A percentile compares a stretch with the other conserved stretches of the same genome.
These are phyloP conservation scores for Syncephalastrum monosporum DNA, from an alignment of 371 early-diverging fungal genomes.

Conservation along the genomic window DNA sequence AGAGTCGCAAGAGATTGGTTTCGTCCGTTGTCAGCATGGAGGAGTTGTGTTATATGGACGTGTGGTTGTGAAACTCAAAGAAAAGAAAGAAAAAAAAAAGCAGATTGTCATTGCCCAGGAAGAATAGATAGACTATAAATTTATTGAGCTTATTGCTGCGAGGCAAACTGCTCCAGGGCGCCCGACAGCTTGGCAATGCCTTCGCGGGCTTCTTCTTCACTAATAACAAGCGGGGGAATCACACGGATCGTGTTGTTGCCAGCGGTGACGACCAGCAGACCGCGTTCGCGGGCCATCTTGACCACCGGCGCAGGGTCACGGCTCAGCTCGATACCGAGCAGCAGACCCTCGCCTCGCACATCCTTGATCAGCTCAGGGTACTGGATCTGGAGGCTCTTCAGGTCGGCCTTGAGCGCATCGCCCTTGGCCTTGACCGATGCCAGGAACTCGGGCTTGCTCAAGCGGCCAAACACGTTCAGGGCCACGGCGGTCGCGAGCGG, in stretches of 20 bases:
- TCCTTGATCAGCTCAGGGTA: constrained; percentile 64
- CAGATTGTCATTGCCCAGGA: neutral
- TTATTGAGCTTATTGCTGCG: neutral
- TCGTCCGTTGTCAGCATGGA: constrained; percentile 20
- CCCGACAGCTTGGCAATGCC: constrained; percentile 66
- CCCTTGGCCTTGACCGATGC: constrained; percentile 64
- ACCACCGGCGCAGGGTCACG: constrained; percentile 70
- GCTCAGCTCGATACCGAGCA: constrained; percentile 76
- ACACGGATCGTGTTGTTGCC: constrained; percentile 87
- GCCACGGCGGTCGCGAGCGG: constrained; percentile 84
- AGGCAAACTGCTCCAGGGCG: constrained; percentile 54
- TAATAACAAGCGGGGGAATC: constrained; percentile 82
- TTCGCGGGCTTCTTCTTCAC: constrained; percentile 64
- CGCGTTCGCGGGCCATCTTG: constrained; percentile 75
- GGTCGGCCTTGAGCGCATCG: constrained; percentile 48
- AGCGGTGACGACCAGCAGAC: constrained; percentile 87
- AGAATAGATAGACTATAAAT: neutral
- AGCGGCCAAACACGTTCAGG: constrained; percentile 66
- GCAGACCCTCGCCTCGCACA: constrained; percentile 84
- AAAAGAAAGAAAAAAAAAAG: constrained; percentile 5
- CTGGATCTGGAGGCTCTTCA: constrained; percentile 45
- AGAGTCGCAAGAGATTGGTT: constrained; percentile 29
- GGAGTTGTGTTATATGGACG: neutral
- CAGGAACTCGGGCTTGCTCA: constrained; percentile 69
- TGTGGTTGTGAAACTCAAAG: neutral